These are phyloP conservation scores for Claviceps fusiformis DNA, from an alignment of 2,329 filamentous ascomycete genomes.

Conservation along the genomic window DNA sequence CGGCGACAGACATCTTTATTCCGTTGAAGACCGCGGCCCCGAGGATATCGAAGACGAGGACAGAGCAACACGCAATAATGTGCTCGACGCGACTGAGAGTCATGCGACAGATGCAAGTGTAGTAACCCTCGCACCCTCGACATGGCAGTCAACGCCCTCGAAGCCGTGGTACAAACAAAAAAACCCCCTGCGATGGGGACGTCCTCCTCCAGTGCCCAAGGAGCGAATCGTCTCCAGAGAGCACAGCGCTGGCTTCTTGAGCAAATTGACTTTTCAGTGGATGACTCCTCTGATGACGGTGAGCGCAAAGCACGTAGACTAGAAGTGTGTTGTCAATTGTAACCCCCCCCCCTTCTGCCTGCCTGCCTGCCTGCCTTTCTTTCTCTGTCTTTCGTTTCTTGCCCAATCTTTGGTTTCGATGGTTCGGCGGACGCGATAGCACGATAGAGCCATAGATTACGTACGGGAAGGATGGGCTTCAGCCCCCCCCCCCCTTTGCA, in stretches of 20 bases:
- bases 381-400: not conserved
- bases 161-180: slow-evolving; percentile 47
- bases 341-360: not conserved
- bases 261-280: slow-evolving; percentile 73
- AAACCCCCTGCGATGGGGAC: slow-evolving; percentile 50
- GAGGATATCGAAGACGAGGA: slow-evolving; percentile 7
- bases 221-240: slow-evolving; percentile 48
- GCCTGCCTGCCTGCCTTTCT: not conserved
- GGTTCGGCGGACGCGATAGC: not conserved
- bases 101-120: slow-evolving; percentile 40
- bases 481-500: not conserved
- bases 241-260: slow-evolving; percentile 60
- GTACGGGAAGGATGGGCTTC: too few relatives aligned
- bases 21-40: slow-evolving; percentile 5
- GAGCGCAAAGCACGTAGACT: slow-evolving; percentile 15
- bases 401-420: not conserved
- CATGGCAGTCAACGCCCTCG: slow-evolving; percentile 17
- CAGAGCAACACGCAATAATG: not conserved
- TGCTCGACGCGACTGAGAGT: slow-evolving; percentile 28
- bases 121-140: slow-evolving; percentile 28
- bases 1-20: not conserved
- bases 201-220: slow-evolving; percentile 40
- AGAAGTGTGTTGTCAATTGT: not conserved
- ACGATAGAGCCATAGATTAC: not conserved
- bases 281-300: slow-evolving; percentile 76